These are phyloP conservation scores for Gracilariopsis chorda DNA, from an alignment of 23 red algal species.

Conservation along the genomic window DNA sequence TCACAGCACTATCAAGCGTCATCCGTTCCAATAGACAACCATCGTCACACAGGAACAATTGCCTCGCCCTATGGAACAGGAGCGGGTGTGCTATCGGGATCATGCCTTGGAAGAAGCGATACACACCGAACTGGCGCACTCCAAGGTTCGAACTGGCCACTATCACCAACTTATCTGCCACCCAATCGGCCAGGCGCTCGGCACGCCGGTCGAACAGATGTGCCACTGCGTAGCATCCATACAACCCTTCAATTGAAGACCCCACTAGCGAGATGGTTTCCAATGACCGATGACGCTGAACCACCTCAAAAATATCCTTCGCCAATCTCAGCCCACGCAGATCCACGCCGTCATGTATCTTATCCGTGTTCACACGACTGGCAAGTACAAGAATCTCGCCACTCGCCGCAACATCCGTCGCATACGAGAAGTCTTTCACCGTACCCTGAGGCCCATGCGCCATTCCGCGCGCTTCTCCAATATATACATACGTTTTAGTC, in stretches of 20 bases:
- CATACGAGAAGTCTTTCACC: constrained; percentile 32
- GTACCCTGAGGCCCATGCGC: constrained; percentile 68
- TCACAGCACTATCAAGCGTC: no score
- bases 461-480: no score
- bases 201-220: constrained; percentile 13
- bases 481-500: no score
- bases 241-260: constrained; percentile 46
- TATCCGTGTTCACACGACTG: constrained; percentile 40
- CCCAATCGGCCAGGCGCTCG: not conserved
- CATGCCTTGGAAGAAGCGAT: constrained; percentile 31
- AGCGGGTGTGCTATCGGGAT: no score
- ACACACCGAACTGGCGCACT: constrained; percentile 58
- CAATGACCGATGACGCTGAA: not conserved
- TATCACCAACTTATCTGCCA: constrained; percentile 1
- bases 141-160: constrained; percentile 54
- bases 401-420: not conserved
- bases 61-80: no score
- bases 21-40: not conserved
- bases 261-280: constrained; percentile 32
- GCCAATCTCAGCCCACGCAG: constrained; percentile 25
- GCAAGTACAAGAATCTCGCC: constrained; percentile 20
- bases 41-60: constrained; percentile 13
- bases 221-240: constrained; percentile 45
- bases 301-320: constrained; percentile 30
- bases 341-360: constrained; percentile 56